Evolutionary conservation across 352 stramenopile genomes (phyloP).

Genomic region (Globisporangium nagaii): DNA sequence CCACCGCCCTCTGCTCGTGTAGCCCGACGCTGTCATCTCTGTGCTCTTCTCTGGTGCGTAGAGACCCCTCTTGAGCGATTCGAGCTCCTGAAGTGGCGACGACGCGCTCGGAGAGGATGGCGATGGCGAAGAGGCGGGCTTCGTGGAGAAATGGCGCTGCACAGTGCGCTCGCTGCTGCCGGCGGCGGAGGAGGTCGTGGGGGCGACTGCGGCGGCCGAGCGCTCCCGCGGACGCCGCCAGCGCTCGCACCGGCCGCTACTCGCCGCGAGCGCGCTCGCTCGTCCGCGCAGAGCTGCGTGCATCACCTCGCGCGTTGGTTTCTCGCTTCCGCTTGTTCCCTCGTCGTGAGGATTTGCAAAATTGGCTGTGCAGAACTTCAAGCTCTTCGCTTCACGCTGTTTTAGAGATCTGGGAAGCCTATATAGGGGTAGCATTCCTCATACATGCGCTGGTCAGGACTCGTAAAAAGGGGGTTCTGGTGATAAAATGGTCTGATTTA

Average conservation of each 20-base stretch:
- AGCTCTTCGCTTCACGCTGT: background rate
- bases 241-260: slow-evolving; percentile 2
- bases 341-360: background rate
- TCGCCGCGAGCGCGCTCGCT: background rate
- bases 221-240: background rate
- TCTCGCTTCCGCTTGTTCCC: background rate
- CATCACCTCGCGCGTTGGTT: background rate
- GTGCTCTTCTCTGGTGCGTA: background rate
- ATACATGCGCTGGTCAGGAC: no score
- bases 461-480: no score
- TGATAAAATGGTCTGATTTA: no score
- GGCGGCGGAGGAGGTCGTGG: background rate
- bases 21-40: background rate
- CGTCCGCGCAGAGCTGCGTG: slow-evolving; percentile 8
- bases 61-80: background rate
- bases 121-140: background rate
- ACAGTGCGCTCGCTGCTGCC: background rate
- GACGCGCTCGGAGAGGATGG: background rate
- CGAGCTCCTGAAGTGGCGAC: background rate
- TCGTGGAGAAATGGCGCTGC: background rate
- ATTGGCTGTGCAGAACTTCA: background rate
- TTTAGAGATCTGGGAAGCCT: no score
- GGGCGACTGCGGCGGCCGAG: background rate
- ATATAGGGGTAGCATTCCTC: no score
- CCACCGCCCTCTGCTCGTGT: background rate